These are phyloP conservation scores for Emergomyces pasteurianus DNA, from an alignment of 2,329 filamentous ascomycete genomes.

Conservation along the genomic window DNA sequence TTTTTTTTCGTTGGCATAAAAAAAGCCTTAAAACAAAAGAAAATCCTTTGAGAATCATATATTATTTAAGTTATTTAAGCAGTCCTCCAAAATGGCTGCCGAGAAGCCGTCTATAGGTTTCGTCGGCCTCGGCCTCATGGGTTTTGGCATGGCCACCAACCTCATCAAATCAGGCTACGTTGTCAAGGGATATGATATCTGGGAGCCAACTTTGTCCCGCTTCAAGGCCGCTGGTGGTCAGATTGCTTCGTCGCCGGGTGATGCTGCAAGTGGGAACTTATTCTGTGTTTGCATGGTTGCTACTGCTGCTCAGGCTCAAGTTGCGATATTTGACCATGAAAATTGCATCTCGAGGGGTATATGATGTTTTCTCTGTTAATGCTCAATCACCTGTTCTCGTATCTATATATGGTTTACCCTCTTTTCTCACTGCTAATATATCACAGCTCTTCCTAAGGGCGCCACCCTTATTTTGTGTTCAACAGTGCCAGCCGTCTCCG, in stretches of 20 bases:
- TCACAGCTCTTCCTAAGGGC: conserved; percentile 39
- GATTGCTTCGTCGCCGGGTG: conserved; percentile 47
- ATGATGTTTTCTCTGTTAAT: conserved; percentile 3
- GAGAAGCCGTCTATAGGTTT: conserved; percentile 47
- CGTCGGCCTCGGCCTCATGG: conserved; percentile 70
- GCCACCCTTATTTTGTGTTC: conserved; percentile 56
- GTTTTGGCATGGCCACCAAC: conserved; percentile 68
- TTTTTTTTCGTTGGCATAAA: not conserved
- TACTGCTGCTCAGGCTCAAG: conserved; percentile 55
- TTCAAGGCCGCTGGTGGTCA: conserved; percentile 53
- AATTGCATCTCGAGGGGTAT: conserved; percentile 35
- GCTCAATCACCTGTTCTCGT: not conserved
- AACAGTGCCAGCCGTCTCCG: conserved; percentile 57
- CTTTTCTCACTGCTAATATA: conserved; percentile 8
- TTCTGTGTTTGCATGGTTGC: conserved; percentile 67
- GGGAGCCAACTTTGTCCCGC: conserved; percentile 51
- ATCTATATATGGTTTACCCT: not conserved
- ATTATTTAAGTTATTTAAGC: not conserved
- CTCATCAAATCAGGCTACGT: conserved; percentile 54
- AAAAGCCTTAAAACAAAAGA: not conserved
- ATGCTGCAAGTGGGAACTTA: conserved; percentile 47
- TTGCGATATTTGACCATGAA: conserved; percentile 50
- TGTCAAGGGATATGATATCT: conserved; percentile 63
- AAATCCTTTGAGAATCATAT: not conserved
- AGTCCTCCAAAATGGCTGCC: not conserved